phyloP scores from a whole-genome alignment of 2,329 filamentous ascomycete species.

The Fusarium sp. region DNA sequence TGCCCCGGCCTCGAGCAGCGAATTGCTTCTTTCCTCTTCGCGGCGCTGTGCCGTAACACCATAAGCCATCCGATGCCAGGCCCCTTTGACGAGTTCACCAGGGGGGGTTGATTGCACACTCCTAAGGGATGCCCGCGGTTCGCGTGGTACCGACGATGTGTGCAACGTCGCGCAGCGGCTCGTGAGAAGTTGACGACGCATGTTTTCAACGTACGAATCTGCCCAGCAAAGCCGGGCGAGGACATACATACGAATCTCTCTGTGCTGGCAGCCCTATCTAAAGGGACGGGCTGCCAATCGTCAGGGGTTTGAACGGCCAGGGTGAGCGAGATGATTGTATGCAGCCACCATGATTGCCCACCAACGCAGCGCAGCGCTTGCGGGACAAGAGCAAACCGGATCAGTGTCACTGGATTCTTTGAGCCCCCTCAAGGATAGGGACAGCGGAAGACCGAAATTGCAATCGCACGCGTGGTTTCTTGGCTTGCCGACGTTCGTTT shows the following conservation, averaged over 20 bases:
- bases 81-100: conserved; percentile 16
- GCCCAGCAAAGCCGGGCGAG: conserved; percentile 5
- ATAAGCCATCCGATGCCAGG: conserved; percentile 16
- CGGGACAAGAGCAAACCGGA: conserved; percentile 6
- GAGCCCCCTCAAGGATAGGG: conserved; percentile 9
- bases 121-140: conserved; percentile 4
- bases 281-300: conserved; percentile 14
- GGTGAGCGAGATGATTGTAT: conserved; percentile 42
- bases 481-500: conserved; percentile 2
- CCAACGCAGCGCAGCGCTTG: not conserved
- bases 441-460: conserved; percentile 25
- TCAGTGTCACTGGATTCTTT: conserved; percentile 17
- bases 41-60: conserved; percentile 34
- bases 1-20: conserved; percentile 37
- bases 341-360: conserved; percentile 20
- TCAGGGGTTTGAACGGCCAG: conserved; percentile 25
- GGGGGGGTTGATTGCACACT: conserved; percentile 1
- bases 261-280: conserved; percentile 35
- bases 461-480: not conserved
- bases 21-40: conserved; percentile 37
- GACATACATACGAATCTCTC: conserved; percentile 5
- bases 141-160: conserved; percentile 23
- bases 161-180: conserved; percentile 39
- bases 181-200: conserved; percentile 25
- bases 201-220: not conserved